Evolutionary conservation across 1,284 basidiomycete genomes (phyloP).

Genomic region (Lentinula novae-zelandiae): DNA sequence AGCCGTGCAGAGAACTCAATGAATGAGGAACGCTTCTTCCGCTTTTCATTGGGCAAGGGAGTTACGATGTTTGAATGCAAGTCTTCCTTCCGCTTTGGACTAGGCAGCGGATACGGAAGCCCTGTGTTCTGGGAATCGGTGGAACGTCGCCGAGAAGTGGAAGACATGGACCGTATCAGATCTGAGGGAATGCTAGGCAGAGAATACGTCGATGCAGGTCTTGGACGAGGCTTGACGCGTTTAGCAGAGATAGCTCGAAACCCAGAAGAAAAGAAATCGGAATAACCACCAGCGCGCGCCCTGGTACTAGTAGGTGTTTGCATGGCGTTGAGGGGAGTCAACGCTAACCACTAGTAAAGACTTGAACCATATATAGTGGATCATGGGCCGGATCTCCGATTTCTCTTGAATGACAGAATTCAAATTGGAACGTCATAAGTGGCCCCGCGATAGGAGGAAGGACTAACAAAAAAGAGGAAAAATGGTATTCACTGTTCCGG

Average conservation of each 20-base stretch:
- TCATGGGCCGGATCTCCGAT: neutral
- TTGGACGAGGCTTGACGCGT: neutral
- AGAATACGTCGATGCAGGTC: neutral
- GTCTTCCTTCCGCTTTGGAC: neutral
- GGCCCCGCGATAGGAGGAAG: neutral
- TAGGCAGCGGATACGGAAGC: neutral
- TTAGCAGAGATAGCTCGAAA: slow-evolving; percentile 28
- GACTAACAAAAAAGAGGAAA: neutral
- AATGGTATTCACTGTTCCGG: neutral
- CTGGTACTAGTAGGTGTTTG: neutral
- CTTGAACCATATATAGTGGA: slow-evolving; percentile 1
- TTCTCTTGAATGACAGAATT: neutral
- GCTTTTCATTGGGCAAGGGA: slow-evolving; percentile 12
- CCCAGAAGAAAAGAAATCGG: slow-evolving; percentile 40
- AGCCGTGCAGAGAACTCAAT: slow-evolving; percentile 28
- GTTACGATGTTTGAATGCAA: slow-evolving; percentile 5
- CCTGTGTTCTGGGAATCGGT: neutral
- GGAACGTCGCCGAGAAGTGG: neutral
- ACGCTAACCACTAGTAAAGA: neutral
- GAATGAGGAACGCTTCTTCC: slow-evolving; percentile 21
- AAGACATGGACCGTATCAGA: neutral
- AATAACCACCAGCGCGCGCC: slow-evolving; percentile 27
- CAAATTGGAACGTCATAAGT: neutral
- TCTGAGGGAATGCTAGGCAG: neutral
- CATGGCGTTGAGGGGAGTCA: slow-evolving; percentile 13